phyloP scores from a whole-genome alignment of 768 basidiomycete genomes.

The Suillus placidus region DNA sequence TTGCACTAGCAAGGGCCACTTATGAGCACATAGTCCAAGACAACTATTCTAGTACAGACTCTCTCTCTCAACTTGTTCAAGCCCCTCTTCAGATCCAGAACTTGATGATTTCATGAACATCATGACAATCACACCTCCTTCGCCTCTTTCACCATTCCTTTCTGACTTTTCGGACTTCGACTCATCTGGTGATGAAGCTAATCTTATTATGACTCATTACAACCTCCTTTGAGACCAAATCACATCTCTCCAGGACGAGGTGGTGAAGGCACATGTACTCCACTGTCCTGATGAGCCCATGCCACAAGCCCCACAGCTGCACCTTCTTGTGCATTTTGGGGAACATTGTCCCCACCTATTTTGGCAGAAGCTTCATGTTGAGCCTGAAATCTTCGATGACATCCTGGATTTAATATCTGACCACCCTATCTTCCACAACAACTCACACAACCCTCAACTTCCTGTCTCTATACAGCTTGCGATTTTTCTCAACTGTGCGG shows the following conservation, averaged over 20 bases:
- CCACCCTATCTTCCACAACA: no score
- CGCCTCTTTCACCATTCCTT: not conserved
- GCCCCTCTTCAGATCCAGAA: not conserved
- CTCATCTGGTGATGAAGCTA: not conserved
- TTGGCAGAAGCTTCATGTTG: no score
- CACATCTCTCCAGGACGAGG: constrained; percentile 5
- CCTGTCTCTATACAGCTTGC: no score
- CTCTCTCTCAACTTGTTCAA: not conserved
- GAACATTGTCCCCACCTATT: constrained; percentile 17
- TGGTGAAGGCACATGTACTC: constrained; percentile 2
- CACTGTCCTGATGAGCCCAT: not conserved
- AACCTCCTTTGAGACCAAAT: not conserved
- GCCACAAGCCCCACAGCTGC: constrained; percentile 6
- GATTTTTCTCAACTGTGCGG: no score
- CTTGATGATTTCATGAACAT: not conserved
- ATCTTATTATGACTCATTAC: not conserved
- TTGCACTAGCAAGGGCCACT: not conserved
- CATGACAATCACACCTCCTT: not conserved
- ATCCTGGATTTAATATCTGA: no score
- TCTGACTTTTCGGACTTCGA: not conserved
- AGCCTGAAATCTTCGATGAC: no score
- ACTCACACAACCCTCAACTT: no score
- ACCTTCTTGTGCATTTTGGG: constrained; percentile 18
- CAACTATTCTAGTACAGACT: not conserved
- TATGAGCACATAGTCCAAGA: not conserved